A percentile compares a stretch with the other conserved stretches of the same genome.
These are phyloP conservation scores for Kondoa subrosea DNA, from an alignment of 768 basidiomycete genomes.

Conservation along the genomic window DNA sequence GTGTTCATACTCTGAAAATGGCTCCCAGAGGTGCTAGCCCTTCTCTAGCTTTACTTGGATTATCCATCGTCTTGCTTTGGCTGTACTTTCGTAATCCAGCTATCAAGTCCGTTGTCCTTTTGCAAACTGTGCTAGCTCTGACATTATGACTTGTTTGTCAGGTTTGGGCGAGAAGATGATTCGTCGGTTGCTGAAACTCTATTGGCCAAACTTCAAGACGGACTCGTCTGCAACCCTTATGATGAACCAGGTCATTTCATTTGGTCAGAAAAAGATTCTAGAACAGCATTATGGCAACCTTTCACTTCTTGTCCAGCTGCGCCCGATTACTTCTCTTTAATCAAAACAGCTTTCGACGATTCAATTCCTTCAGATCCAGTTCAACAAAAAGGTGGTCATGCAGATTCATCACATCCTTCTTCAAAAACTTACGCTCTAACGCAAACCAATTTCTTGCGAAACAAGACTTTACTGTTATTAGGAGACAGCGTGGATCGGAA, in stretches of 20 bases:
- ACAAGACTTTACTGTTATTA: constrained; percentile 26
- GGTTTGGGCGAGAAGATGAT: no score
- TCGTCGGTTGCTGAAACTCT: no score
- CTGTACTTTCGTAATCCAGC: not conserved
- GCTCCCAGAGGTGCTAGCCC: not conserved
- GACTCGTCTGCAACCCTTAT: constrained; percentile 20
- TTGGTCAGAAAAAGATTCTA: constrained; percentile 12
- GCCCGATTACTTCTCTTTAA: constrained; percentile 20
- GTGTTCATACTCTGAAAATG: not conserved
- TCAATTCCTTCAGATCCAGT: not conserved
- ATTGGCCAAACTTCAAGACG: not conserved
- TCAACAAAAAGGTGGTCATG: not conserved
- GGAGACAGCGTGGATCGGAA: constrained; percentile 28
- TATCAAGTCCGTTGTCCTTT: not conserved
- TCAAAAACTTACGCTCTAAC: not conserved
- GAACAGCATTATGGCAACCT: constrained; percentile 21
- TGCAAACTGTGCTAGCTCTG: not conserved
- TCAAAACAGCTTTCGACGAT: constrained; percentile 15
- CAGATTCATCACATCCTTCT: no score
- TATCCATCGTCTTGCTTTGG: not conserved
- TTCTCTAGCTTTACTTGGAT: not conserved
- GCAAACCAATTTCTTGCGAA: constrained; percentile 17
- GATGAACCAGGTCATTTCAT: constrained; percentile 24
- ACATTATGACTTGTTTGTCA: no score
- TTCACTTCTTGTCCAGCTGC: constrained; percentile 22